Conservation (phyloP, 192 early-diverging fungal genomes). For the Backusella luteola region DNA sequence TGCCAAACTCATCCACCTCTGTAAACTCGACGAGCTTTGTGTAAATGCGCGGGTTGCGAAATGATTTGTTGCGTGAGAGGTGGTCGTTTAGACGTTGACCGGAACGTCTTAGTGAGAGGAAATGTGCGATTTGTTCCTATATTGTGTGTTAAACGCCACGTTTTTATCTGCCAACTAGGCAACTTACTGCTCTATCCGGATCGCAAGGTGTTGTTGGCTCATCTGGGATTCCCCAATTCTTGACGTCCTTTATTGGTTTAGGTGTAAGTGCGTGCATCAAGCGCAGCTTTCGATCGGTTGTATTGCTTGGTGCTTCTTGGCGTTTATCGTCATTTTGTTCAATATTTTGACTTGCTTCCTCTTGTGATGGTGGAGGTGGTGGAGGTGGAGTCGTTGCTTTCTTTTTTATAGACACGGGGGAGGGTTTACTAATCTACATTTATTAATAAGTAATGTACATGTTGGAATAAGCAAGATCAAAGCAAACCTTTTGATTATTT, state of each 20-base stretch:
- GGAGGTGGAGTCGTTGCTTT: neutral
- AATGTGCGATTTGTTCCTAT: conserved; percentile 77
- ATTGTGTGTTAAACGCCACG: neutral
- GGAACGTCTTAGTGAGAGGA: conserved; percentile 58
- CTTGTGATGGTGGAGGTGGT: too few relatives aligned
- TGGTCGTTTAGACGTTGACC: conserved; percentile 83
- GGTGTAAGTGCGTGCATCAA: conserved; percentile 35
- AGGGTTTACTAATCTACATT: conserved; percentile 2
- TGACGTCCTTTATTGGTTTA: conserved; percentile 46
- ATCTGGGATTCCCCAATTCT: conserved; percentile 59
- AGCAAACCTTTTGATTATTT: neutral
- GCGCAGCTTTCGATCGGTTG: neutral
- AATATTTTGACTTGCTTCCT: neutral
- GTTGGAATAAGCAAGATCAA: neutral
- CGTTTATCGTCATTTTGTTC: neutral
- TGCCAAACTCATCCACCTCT: conserved; percentile 77
- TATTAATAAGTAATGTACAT: neutral
- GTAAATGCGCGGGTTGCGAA: conserved; percentile 92
- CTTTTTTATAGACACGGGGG: neutral
- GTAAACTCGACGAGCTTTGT: conserved; percentile 82
- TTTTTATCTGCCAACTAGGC: too few relatives aligned
- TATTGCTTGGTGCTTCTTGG: neutral
- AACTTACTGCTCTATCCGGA: conserved; percentile 58
- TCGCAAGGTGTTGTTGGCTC: conserved; percentile 56
- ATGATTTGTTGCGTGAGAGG: conserved; percentile 80